Base-by-base conservation (phyloP, 2,329 filamentous ascomycete species). In the Fusarium nodosum region DNA sequence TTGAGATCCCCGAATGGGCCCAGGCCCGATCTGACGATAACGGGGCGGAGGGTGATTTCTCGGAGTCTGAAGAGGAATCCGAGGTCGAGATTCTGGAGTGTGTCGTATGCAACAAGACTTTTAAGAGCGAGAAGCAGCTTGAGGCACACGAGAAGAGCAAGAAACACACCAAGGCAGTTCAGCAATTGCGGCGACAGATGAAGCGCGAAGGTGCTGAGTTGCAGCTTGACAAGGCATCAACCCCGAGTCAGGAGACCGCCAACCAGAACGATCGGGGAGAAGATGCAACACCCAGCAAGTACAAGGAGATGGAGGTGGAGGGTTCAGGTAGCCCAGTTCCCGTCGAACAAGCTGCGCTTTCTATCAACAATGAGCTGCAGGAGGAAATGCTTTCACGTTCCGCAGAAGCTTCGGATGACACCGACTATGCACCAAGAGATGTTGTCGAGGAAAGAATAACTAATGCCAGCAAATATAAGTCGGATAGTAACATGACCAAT, bases 131-230 rank as follows among this genome's bases (percentile, higher is more conserved):
- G 77, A 94, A 93, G 70, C 95, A 98, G 76, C 94, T 92, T 64
- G 90, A 97, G 74, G 91, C 92, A 5, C 96, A 99, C 75, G 94
- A 97, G 81, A 93, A 91, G 81, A 98, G 95, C 84, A 99, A 97
- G 79, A 99, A 98, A 80, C 96, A 99, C 75, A 80, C 90, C 65
- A 98, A 97, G 77, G 91, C 93, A 4, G 86, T 97, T 9, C 90
- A 94, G 71, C 88, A 94, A 64, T 80, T 99, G 39, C 89, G 89
- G 74, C 86, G 88, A 74, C 90, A 96, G 77, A 97, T 99, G 94
- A 88, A 86, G 72, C 89, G 90, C 72, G 92, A 99, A 74, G 91
- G 94, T 73, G 83, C 84, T 47, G 84, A 89, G 50, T 78, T 93
- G 11, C 80, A 86, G 42, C 75, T 90, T 41, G 79, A 78, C 30